Percentiles rank a stretch among this genome's conserved stretches.
Evolutionary conservation across 1,139 yeast species (phyloP).

Genomic region (Saccharomyces hybrid): DNA sequence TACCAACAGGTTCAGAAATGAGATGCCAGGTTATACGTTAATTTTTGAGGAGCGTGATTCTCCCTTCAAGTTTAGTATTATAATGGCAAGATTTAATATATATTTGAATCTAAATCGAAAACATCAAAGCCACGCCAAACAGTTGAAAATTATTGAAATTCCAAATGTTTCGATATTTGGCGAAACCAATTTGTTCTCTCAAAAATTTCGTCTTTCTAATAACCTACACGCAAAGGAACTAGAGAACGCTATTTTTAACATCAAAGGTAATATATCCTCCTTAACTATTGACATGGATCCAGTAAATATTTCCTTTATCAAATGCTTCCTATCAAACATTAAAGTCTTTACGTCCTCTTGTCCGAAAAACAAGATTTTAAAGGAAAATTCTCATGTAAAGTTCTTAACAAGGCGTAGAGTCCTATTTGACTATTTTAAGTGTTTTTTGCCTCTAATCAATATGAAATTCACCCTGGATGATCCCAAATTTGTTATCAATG

Average conservation of each 20-base stretch:
- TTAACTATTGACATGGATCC: slow-evolving; percentile 35
- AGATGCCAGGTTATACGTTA: slow-evolving; percentile 52
- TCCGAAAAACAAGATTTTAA: slow-evolving; percentile 10
- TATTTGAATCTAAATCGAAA: slow-evolving; percentile 33
- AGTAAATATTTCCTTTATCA: slow-evolving; percentile 30
- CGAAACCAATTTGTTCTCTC: slow-evolving; percentile 45
- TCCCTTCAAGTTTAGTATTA: slow-evolving; percentile 45
- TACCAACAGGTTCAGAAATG: slow-evolving; percentile 25
- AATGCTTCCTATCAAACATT: slow-evolving; percentile 28
- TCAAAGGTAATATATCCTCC: slow-evolving; percentile 45
- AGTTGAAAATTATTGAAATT: slow-evolving; percentile 40
- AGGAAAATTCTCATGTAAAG: slow-evolving; percentile 3
- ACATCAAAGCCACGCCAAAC: slow-evolving; percentile 12
- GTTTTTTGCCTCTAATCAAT: slow-evolving; percentile 25
- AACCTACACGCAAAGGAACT: slow-evolving; percentile 31
- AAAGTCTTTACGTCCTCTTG: slow-evolving; percentile 23
- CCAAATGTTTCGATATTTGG: slow-evolving; percentile 48
- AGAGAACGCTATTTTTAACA: slow-evolving; percentile 42
- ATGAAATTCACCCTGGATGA: slow-evolving; percentile 30
- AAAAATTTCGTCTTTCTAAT: slow-evolving; percentile 37
- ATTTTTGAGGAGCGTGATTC: slow-evolving; percentile 44
- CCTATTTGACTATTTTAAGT: slow-evolving; percentile 20
- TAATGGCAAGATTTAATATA: slow-evolving; percentile 37
- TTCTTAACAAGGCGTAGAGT: slow-evolving; percentile 10
- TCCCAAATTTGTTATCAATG: slow-evolving; percentile 23